These are phyloP conservation scores for Elaphomyces granulatus DNA, from an alignment of 495 filamentous ascomycete genomes.

Conservation along the genomic window DNA sequence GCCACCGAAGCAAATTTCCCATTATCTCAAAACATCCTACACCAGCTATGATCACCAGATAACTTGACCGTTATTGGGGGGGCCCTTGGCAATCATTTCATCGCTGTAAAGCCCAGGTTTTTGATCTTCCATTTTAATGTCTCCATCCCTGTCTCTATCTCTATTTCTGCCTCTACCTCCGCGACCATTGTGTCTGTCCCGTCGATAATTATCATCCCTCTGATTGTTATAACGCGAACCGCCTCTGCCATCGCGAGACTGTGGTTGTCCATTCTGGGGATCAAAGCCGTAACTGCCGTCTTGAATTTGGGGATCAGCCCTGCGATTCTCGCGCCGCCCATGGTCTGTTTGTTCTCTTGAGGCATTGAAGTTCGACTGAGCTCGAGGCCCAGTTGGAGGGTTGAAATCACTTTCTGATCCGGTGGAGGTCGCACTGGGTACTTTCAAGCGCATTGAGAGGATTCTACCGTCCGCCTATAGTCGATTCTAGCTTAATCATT, in stretches of 20 bases:
- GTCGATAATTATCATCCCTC: not conserved
- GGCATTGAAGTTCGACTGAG: slow-evolving; percentile 22
- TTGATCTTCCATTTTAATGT: slow-evolving; percentile 6
- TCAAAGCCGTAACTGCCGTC: slow-evolving; percentile 49
- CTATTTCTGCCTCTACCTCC: slow-evolving; percentile 5
- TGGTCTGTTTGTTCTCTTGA: slow-evolving; percentile 35
- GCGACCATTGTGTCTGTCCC: not conserved
- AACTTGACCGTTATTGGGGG: too few species aligned
- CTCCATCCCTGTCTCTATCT: slow-evolving; percentile 4
- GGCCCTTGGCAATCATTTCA: slow-evolving; percentile 31
- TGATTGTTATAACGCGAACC: slow-evolving; percentile 5
- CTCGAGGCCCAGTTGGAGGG: slow-evolving; percentile 13
- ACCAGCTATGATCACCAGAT: too few species aligned
- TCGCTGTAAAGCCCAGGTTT: slow-evolving; percentile 28
- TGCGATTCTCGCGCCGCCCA: slow-evolving; percentile 26
- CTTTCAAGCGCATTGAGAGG: slow-evolving; percentile 60
- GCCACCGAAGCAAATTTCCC: too few species aligned
- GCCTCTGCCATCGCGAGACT: not conserved
- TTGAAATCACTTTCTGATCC: slow-evolving; percentile 19
- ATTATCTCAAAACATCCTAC: too few species aligned
- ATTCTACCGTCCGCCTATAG: slow-evolving; percentile 71
- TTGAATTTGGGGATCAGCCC: slow-evolving; percentile 36
- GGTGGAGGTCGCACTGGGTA: slow-evolving; percentile 20
- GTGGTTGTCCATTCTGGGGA: slow-evolving; percentile 23
- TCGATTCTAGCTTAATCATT: slow-evolving; percentile 13